Conservation (phyloP, 2,329 filamentous ascomycete species). For the Aspergillus eucalypticola region DNA sequence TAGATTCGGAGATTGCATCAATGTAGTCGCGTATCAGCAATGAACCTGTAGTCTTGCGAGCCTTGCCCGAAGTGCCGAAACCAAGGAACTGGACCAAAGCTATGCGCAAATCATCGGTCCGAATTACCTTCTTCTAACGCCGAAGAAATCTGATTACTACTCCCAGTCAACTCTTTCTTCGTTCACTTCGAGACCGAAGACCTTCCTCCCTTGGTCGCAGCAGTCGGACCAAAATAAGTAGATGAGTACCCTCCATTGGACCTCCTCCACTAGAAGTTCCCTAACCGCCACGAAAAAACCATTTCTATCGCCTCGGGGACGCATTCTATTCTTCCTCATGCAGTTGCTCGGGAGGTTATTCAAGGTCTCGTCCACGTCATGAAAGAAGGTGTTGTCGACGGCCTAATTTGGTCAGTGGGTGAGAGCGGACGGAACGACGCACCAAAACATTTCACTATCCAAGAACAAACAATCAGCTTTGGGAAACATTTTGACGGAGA, state of each 20-base stretch:
- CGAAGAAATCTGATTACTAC: conserved; percentile 45
- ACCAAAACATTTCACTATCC: neutral
- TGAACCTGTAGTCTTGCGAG: conserved; percentile 30
- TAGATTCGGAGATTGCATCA: conserved; percentile 44
- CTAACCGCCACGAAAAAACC: conserved; percentile 31
- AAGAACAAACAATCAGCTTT: conserved; percentile 12
- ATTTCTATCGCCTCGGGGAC: conserved; percentile 49
- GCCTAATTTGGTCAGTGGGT: neutral
- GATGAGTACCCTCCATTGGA: conserved; percentile 39
- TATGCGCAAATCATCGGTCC: conserved; percentile 37
- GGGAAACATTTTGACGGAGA: conserved; percentile 31
- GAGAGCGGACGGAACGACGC: conserved; percentile 23
- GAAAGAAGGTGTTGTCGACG: neutral
- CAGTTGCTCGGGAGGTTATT: conserved; percentile 37
- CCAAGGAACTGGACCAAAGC: conserved; percentile 32
- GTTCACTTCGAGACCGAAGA: conserved; percentile 39
- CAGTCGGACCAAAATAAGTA: conserved; percentile 45
- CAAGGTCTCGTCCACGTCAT: neutral
- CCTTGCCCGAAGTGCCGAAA: conserved; percentile 29
- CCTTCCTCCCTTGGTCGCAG: conserved; percentile 41
- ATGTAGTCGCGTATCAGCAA: conserved; percentile 41
- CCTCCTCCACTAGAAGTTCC: conserved; percentile 26
- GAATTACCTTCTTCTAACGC: conserved; percentile 27
- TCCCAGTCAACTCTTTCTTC: conserved; percentile 49
- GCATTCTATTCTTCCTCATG: conserved; percentile 38